These are phyloP conservation scores for Penicillium sp. DNA, from an alignment of 2,329 filamentous ascomycete genomes.

Conservation along the genomic window DNA sequence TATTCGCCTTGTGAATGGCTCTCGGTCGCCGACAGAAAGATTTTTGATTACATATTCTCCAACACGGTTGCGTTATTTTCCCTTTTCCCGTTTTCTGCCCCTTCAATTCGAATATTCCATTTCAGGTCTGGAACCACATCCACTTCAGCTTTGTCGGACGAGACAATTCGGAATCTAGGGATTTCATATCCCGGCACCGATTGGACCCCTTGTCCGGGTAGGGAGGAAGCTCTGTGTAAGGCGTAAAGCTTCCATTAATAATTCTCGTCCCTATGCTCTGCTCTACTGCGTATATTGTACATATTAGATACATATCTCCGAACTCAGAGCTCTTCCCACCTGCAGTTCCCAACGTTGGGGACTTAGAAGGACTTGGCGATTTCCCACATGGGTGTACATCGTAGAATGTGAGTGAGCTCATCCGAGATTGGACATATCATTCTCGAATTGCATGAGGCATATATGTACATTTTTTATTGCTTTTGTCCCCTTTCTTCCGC, in stretches of 20 bases:
- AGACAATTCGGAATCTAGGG: slow-evolving; percentile 9
- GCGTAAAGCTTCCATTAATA: slow-evolving; percentile 7
- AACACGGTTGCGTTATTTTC: slow-evolving; percentile 5
- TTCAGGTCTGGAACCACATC: slow-evolving; percentile 2
- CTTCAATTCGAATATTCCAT: neutral
- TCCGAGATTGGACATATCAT: neutral
- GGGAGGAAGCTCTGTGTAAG: neutral
- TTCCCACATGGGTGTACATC: neutral
- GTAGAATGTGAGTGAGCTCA: neutral
- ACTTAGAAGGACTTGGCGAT: neutral
- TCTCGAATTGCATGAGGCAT: slow-evolving; percentile 1
- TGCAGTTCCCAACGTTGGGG: slow-evolving; percentile 10
- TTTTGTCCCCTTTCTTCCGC: neutral
- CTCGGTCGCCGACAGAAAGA: slow-evolving; percentile 7
- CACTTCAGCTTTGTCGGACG: neutral
- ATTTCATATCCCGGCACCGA: neutral
- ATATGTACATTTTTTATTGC: neutral
- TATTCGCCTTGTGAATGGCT: slow-evolving; percentile 8
- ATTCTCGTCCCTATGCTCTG: neutral
- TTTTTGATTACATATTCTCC: slow-evolving; percentile 1
- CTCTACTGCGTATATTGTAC: slow-evolving; percentile 2
- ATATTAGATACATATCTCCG: neutral
- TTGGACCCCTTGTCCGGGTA: slow-evolving; percentile 3
- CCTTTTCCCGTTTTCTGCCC: neutral
- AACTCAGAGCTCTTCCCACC: neutral